phyloP scores from a whole-genome alignment of 1,284 basidiomycete species.

The Ustilago lituana region DNA sequence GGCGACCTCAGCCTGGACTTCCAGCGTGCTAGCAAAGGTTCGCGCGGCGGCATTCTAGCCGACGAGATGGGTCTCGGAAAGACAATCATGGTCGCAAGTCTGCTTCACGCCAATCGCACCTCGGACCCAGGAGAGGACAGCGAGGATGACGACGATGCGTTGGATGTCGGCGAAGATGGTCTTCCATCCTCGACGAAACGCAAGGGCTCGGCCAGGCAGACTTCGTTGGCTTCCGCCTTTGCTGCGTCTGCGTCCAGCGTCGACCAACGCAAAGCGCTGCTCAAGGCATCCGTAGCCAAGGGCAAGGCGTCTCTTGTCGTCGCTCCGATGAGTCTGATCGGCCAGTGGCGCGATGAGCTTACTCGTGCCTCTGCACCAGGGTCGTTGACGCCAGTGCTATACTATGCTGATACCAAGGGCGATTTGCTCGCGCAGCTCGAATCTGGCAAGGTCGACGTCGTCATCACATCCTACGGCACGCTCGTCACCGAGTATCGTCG shows the following conservation, averaged over 20 bases:
- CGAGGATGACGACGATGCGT: slow-evolving; percentile 27
- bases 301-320: slow-evolving; percentile 81
- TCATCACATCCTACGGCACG: slow-evolving; percentile 87
- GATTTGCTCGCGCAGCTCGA: slow-evolving; percentile 77
- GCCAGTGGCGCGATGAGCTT: slow-evolving; percentile 91
- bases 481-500: slow-evolving; percentile 60
- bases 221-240: slow-evolving; percentile 56
- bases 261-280: slow-evolving; percentile 27
- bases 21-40: slow-evolving; percentile 80
- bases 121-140: slow-evolving; percentile 32
- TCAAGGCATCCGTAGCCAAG: slow-evolving; percentile 37
- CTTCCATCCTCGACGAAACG: slow-evolving; percentile 5
- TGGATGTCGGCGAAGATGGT: slow-evolving; percentile 11
- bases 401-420: slow-evolving; percentile 81
- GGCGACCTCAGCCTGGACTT: slow-evolving; percentile 91
- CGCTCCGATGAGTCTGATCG: slow-evolving; percentile 87
- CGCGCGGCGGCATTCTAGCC: slow-evolving; percentile 87
- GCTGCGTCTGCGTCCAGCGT: slow-evolving; percentile 29
- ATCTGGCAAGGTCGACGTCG: slow-evolving; percentile 72
- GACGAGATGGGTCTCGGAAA: slow-evolving; percentile 90
- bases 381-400: slow-evolving; percentile 72
- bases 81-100: slow-evolving; percentile 92
- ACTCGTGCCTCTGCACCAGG: slow-evolving; percentile 74
- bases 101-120: slow-evolving; percentile 79
- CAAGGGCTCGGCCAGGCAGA: slow-evolving; percentile 42